Conservation (phyloP, 129 eudicot species). For the Arctium minus region DNA sequence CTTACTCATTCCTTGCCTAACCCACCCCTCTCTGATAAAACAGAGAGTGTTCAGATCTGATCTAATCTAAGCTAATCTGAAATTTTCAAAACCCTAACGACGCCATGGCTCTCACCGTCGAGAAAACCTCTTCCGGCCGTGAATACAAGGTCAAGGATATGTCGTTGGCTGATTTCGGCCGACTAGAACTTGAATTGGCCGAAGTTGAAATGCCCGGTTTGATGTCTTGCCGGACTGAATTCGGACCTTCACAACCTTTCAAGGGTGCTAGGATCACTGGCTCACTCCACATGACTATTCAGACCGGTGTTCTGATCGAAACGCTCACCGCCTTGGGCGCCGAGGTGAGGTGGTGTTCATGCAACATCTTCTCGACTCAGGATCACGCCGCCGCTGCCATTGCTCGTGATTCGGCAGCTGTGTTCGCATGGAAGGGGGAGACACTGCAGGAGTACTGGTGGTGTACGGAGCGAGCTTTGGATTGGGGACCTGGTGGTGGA, state of each 20-base stretch:
- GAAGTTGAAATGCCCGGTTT: slow-evolving; percentile 45
- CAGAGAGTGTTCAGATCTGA: slow-evolving; percentile 4
- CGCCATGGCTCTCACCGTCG: slow-evolving; percentile 36
- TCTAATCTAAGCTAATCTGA: slow-evolving; percentile 8
- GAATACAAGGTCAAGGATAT: slow-evolving; percentile 45
- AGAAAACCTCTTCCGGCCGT: slow-evolving; percentile 41
- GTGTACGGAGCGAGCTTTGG: slow-evolving; percentile 41
- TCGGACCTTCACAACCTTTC: slow-evolving; percentile 37
- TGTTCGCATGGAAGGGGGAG: slow-evolving; percentile 44
- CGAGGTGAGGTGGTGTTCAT: slow-evolving; percentile 43
- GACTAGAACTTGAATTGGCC: slow-evolving; percentile 36
- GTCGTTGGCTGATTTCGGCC: slow-evolving; percentile 42
- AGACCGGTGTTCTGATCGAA: slow-evolving; percentile 32
- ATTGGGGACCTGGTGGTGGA: slow-evolving; percentile 41
- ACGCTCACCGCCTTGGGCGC: slow-evolving; percentile 43
- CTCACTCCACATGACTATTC: slow-evolving; percentile 40
- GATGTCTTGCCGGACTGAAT: slow-evolving; percentile 37
- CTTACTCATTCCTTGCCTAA: neutral
- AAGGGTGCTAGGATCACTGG: slow-evolving; percentile 39
- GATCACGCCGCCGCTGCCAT: slow-evolving; percentile 46
- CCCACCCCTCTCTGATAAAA: neutral
- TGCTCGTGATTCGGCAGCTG: slow-evolving; percentile 39
- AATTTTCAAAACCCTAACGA: slow-evolving; percentile 4
- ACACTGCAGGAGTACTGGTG: slow-evolving; percentile 44
- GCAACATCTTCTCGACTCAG: slow-evolving; percentile 45